Percentiles rank a stretch among this genome's conserved stretches.
Evolutionary conservation across 805 yeast species (phyloP).

Genomic region (Candida saitoana): DNA sequence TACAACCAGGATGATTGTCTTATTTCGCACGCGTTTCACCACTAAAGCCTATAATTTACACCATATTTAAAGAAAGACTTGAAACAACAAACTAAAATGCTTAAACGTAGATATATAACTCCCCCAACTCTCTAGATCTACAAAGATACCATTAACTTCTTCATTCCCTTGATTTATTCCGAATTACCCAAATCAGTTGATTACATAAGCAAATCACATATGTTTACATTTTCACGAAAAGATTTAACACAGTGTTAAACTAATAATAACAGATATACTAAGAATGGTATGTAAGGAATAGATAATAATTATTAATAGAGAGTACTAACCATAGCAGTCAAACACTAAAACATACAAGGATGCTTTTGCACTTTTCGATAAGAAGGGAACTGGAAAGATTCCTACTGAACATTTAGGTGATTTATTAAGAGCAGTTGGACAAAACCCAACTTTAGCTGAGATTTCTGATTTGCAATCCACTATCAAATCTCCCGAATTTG

Average conservation of each 20-base stretch:
- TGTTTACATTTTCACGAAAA: background rate
- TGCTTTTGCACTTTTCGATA: slow-evolving; percentile 95
- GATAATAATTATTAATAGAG: no score
- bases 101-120: no score
- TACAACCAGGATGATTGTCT: background rate
- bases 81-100: no score
- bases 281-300: background rate
- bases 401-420: slow-evolving; percentile 85
- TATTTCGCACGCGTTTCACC: no score
- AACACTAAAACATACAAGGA: slow-evolving; percentile 62
- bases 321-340: slow-evolving; percentile 25
- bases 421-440: slow-evolving; percentile 93
- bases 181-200: no score
- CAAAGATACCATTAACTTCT: no score
- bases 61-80: no score
- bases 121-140: no score
- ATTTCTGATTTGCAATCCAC: slow-evolving; percentile 48
- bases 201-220: background rate
- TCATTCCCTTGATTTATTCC: no score
- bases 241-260: background rate
- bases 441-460: slow-evolving; percentile 93
- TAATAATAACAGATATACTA: background rate
- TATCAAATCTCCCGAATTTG: slow-evolving; percentile 51
- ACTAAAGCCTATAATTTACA: no score
- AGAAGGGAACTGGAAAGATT: slow-evolving; percentile 90